Evolutionary conservation across 2,329 filamentous ascomycete species (phyloP), one percentile per base, ranked within the genome.

Genomic region (Ophiocordyceps polyrhachis-furcata): DNA sequence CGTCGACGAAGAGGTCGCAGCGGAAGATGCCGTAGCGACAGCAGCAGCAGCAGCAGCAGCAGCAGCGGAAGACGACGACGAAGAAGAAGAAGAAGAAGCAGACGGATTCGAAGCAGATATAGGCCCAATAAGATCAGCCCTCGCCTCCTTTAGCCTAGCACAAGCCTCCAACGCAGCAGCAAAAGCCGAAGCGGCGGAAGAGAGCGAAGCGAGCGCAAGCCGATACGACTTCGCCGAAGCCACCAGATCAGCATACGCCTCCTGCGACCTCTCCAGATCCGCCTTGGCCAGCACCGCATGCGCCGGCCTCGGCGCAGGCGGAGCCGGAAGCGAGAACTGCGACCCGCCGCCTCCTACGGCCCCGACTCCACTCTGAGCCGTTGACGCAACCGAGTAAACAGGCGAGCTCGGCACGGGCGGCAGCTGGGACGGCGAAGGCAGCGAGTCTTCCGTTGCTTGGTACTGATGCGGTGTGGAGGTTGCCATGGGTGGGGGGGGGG

Each of bases 61-160:
- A 38, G 17, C 15, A 17, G 35, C 17, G 11, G 15, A n/a, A n/a
- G n/a, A n/a, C n/a, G n/a, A n/a, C n/a, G n/a, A n/a, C n/a, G n/a
- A 19, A 38, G n/a, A 17, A 7, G 35, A 17, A 1, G 35, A 17
- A 20, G 35, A 38, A 38, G 35, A 38, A n/a, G 35, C n/a, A 8
- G 35, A 38, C 4, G 35, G n/a, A 5, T 15, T 17, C 2, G 35
- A 8, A 19, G 35, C 9, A 19, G 35, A 17, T 11, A 38, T 53
- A 3, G 66, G 60, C 2, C 63, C 63, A 41, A 78, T 64, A 43
- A 69, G 64, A 50, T 79, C 75, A 45, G 75, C 73, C 44, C 76
- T 70, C 31, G 77, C 73, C 56, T 81, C 77, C 54, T 81, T 81
- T 29, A 81, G 63, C 14, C 77, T 71, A n/a, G 78, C 78, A 58